These are phyloP conservation scores for Cymbomonas tetramitiformis DNA, from an alignment of 139 green algal species.

Conservation along the genomic window DNA sequence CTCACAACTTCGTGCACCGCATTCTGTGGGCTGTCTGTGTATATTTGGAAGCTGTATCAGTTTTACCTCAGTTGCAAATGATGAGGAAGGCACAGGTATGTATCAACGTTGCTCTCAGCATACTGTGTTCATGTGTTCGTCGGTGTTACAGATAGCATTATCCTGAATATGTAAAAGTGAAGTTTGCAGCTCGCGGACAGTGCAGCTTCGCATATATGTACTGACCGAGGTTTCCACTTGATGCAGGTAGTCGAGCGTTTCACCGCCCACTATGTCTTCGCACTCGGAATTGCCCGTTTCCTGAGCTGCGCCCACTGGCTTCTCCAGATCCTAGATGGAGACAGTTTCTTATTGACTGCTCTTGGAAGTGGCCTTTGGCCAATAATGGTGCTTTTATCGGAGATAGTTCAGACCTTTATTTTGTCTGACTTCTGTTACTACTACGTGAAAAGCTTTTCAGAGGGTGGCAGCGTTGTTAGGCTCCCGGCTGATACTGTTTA, in stretches of 20 bases:
- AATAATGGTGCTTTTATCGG: slow-evolving; percentile 82
- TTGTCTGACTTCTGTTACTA: slow-evolving; percentile 97
- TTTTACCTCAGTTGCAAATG: slow-evolving; percentile 90
- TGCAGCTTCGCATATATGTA: not conserved
- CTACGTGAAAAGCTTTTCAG: slow-evolving; percentile 82
- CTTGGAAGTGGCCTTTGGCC: slow-evolving; percentile 85
- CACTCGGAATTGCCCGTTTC: slow-evolving; percentile 84
- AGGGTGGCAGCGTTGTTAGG: slow-evolving; percentile 75
- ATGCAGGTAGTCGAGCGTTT: slow-evolving; percentile 82
- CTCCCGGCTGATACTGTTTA: slow-evolving; percentile 69
- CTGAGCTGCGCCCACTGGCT: slow-evolving; percentile 85
- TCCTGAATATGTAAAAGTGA: too few relatives aligned
- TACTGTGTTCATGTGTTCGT: not conserved
- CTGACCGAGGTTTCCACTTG: slow-evolving; percentile 1
- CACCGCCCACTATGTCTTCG: slow-evolving; percentile 95
- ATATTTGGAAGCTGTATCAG: slow-evolving; percentile 88
- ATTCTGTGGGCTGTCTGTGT: slow-evolving; percentile 92
- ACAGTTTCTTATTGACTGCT: slow-evolving; percentile 64
- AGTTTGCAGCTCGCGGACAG: not conserved
- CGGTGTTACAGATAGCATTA: too few relatives aligned
- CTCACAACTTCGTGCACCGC: slow-evolving; percentile 45
- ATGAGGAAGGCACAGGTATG: too few relatives aligned
- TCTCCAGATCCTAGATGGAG: slow-evolving; percentile 73
- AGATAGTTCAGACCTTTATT: slow-evolving; percentile 96
- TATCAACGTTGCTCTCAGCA: slow-evolving; percentile 39